phyloP scores from a whole-genome alignment of 176 grass and related monocot genomes.

The Eleusine coracana region DNA sequence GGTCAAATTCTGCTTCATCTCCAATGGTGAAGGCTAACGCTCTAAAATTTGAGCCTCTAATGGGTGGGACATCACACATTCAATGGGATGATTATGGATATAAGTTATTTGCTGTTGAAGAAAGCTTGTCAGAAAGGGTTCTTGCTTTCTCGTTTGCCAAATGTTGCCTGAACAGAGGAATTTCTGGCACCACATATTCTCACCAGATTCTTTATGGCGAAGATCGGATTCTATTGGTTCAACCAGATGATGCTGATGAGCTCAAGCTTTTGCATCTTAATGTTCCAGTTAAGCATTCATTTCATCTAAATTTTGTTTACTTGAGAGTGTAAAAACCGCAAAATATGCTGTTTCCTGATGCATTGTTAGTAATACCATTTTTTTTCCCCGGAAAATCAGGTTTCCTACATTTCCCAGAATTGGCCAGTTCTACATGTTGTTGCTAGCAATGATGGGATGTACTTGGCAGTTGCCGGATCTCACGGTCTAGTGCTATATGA shows the following conservation, averaged over 20 bases:
- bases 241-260: conserved; percentile 86
- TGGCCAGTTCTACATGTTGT: conserved; percentile 96
- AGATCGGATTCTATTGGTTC: conserved; percentile 80
- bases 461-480: conserved; percentile 83
- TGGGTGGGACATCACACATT: conserved; percentile 84
- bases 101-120: conserved; percentile 90
- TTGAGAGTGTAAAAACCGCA: conserved; percentile 21
- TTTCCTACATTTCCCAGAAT: conserved; percentile 94
- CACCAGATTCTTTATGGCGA: conserved; percentile 91
- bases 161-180: conserved; percentile 84
- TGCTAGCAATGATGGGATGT: conserved; percentile 89
- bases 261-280: conserved; percentile 95
- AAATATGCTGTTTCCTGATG: conserved; percentile 29
- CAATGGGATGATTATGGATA: conserved; percentile 98
- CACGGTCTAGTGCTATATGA: conserved; percentile 93
- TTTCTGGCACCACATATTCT: conserved; percentile 81
- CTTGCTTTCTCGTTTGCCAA: conserved; percentile 95
- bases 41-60: conserved; percentile 86
- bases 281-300: conserved; percentile 85
- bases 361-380: background rate
- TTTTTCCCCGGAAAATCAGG: conserved; percentile 49
- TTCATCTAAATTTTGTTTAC: conserved; percentile 38
- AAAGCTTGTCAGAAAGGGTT: conserved; percentile 76
- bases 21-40: conserved; percentile 69
- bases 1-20: conserved; percentile 76